Base-by-base conservation (phyloP, 2,329 filamentous ascomycete genomes). In the Fusarium fujikuroi region DNA sequence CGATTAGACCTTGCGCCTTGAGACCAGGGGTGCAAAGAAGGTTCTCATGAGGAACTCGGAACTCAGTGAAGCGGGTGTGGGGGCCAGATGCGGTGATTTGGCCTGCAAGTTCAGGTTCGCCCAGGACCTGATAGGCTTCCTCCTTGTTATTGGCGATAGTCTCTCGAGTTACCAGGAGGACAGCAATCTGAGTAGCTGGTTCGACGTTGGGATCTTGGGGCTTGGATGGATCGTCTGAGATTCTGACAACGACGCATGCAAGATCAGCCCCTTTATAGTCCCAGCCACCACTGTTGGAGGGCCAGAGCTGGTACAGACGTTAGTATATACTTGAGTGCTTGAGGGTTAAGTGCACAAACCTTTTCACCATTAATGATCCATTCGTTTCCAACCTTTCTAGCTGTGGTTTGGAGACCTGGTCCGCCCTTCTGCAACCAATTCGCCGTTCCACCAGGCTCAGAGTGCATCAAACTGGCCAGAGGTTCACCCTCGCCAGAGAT, bases 331-430 rank as follows among this genome's bases (percentile, higher is more conserved):
- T n/a, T 23, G 11, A 18, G 0, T 6, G 32, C 30, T 9, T 30
- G 12, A 3, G 14, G 3, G 8, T 7, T 1, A 8, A 28, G 16
- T 19, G 2, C 2, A 7, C 50, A 34, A 19, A 66, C 62, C 62
- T 66, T 66, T 16, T 66, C 64, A 10, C 64, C 62, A 3, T 66
- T 60, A 3, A 66, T 44, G 2, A 66, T 25, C 21, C 62, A 66
- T 6, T 66, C 40, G 0, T 66, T 25, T 2, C 62, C 64, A 7
- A 50, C 25, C 4, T 52, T 66, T 21, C 5, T 60, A 3, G 64
- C 64, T 9, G 62, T 66, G 1, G 25, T 34, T 1, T 63, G 47
- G 0, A 66, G n/a, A 18, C 64, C 64, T 2, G 23, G n/a, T 2
- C 52, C 64, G 7, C 64, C 64, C 7, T 60, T 66, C 5, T 60